Conservation (phyloP, 345 rosid species). For the Arabis alpina region DNA sequence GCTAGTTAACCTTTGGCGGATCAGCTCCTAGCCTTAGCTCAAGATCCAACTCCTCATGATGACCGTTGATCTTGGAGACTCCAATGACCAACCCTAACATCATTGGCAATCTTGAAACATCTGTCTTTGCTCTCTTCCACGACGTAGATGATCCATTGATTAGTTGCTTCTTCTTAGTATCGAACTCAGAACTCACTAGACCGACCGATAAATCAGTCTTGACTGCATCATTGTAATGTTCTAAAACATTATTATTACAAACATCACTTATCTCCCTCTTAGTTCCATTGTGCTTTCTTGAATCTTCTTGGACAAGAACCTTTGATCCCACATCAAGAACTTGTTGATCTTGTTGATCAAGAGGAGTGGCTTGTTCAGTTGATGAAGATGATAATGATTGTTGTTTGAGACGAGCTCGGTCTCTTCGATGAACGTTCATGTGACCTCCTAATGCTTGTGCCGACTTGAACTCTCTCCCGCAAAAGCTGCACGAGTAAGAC, state of each 20-base stretch:
- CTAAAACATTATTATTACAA: conserved; percentile 10
- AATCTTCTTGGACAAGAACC: conserved; percentile 21
- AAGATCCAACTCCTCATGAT: conserved; percentile 71
- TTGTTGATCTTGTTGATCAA: conserved; percentile 1
- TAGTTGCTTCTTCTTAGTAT: conserved; percentile 12
- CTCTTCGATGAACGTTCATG: conserved; percentile 60
- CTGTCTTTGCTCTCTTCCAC: conserved; percentile 30
- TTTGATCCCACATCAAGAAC: conserved; percentile 29
- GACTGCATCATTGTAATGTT: conserved; percentile 25
- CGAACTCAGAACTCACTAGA: conserved; percentile 29
- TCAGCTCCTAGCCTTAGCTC: conserved; percentile 84
- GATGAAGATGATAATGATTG: conserved; percentile 43
- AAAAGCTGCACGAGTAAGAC: conserved; percentile 53
- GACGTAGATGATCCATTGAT: conserved; percentile 21
- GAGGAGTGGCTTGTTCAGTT: conserved; percentile 27
- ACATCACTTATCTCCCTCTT: conserved; percentile 37
- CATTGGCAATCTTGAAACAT: conserved; percentile 38
- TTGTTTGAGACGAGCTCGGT: conserved; percentile 50
- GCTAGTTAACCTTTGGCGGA: conserved; percentile 57
- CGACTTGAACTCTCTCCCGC: conserved; percentile 58
- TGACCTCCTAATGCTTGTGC: conserved; percentile 66
- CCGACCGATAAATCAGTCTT: conserved; percentile 41
- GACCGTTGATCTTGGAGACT: conserved; percentile 39
- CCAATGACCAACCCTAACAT: conserved; percentile 47
- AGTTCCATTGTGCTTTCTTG: conserved; percentile 22